Base-by-base conservation (phyloP, 768 basidiomycete species). In the Tulasnella sp. region DNA sequence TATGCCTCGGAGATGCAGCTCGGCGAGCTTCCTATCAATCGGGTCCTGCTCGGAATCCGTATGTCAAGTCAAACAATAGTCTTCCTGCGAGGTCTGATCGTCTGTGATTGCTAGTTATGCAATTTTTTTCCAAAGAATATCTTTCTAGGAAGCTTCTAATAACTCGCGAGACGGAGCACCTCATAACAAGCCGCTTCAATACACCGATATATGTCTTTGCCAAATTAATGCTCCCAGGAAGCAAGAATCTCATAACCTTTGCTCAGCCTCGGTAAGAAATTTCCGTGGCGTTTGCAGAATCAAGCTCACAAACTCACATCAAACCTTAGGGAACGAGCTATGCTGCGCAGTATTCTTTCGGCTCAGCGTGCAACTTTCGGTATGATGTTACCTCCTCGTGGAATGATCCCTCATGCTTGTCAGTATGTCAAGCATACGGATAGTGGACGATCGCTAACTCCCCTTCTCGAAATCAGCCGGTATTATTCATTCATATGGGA, bases 41-140 rank as follows among this genome's bases (percentile, higher is more conserved):
- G 44, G 40, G 49, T 51, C 5, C 40, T 51, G 13, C 16, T 43
- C 15, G 49, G 49, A 16, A 51, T 41, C n/a, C n/a, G 49, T 51
- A 13, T 9, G 49, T 20, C 10, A 19, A 4, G 20, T 20, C 22
- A 19, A 12, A 19, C 35, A 7, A 15, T 45, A 12, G 1, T 15
- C 1, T 22, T 31, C 9, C 27, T 49, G 6, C 6, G 7, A 5
- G 24, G 32, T 2, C n/a, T 24, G 3, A 8, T 12, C 19, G 3
- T 28, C 8, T 27, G 12, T 29, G 12, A 25, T 19, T 27, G 2
- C 28, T n/a, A 51, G 49, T 51, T 27, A 27, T 51, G 12, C 40
- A 42, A 12, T n/a, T 34, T 5, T 51, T 51, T 24, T 22, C 27
- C 19, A 29, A 13, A 5, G 49, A 51, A 25, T 43, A 51, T 31